Conservation (phyloP, 192 early-diverging fungal genomes). For the Entomortierella chlamydospora region DNA sequence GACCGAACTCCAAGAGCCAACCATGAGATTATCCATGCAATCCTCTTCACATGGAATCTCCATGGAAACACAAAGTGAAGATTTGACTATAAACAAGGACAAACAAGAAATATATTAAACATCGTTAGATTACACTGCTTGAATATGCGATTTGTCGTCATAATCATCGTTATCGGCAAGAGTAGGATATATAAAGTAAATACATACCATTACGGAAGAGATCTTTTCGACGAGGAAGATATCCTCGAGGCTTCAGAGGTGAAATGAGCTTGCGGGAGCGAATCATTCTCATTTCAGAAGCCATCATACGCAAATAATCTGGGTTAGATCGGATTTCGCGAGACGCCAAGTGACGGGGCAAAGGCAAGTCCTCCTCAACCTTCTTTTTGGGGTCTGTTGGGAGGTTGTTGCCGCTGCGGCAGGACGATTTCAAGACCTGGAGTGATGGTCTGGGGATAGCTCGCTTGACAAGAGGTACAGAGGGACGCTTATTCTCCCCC, state of each 20-base stretch:
- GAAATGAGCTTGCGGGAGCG: slow-evolving; percentile 59
- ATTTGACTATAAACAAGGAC: slow-evolving; percentile 23
- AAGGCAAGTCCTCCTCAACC: neutral
- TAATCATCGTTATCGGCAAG: neutral
- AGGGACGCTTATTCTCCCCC: slow-evolving; percentile 9
- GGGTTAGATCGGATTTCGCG: slow-evolving; percentile 57
- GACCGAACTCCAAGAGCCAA: slow-evolving; percentile 38
- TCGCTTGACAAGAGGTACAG: slow-evolving; percentile 7
- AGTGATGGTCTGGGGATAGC: neutral
- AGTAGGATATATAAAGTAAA: neutral
- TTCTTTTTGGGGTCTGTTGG: neutral
- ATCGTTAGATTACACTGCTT: neutral
- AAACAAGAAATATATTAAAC: neutral
- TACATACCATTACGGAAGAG: slow-evolving; percentile 36
- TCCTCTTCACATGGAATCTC: slow-evolving; percentile 25
- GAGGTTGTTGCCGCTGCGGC: neutral
- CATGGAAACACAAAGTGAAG: slow-evolving; percentile 10
- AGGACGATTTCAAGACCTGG: neutral
- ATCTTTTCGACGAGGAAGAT: slow-evolving; percentile 53
- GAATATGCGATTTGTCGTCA: neutral
- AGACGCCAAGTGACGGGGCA: slow-evolving; percentile 29
- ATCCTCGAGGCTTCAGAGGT: slow-evolving; percentile 57
- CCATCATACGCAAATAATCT: slow-evolving; percentile 61
- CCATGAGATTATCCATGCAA: slow-evolving; percentile 8
- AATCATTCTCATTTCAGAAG: slow-evolving; percentile 64